Conservation (phyloP, 208 protist genomes). For the Trichomonas gallinae region DNA sequence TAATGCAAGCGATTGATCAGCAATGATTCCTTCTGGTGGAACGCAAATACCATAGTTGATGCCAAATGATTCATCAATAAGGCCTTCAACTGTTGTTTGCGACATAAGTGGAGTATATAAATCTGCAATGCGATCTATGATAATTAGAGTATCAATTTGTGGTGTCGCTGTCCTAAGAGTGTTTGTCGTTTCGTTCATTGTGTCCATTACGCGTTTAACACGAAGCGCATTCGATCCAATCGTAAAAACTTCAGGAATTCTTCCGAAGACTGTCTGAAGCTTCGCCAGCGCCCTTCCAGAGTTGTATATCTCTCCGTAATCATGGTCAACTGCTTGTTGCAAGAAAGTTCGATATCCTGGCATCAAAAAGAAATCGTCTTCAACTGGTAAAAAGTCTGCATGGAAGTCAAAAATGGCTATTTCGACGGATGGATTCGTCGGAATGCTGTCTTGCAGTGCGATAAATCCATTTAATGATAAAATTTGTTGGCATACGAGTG, state of each 20-base stretch:
- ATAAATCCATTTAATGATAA: neutral
- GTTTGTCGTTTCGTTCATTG: neutral
- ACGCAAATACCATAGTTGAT: slow-evolving; percentile 16
- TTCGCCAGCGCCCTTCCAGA: neutral
- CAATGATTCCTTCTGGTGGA: neutral
- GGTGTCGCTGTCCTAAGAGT: neutral
- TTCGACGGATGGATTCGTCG: neutral
- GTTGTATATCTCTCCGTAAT: neutral
- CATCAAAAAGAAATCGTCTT: slow-evolving; percentile 19
- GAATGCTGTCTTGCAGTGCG: neutral
- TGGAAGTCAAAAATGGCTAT: neutral
- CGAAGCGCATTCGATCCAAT: neutral
- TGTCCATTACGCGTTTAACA: neutral
- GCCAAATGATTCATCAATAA: neutral
- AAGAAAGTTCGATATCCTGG: neutral
- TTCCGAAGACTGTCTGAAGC: neutral
- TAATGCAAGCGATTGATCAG: neutral
- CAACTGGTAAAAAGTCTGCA: neutral
- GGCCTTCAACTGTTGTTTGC: neutral
- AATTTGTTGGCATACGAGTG: neutral
- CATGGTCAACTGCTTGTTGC: neutral
- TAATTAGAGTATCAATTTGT: neutral
- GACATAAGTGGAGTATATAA: neutral
- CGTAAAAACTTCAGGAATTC: neutral
- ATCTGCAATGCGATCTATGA: neutral